Percentiles rank a stretch among this genome's conserved stretches.
phyloP scores from a whole-genome alignment of 1,139 yeast species.

The Blastobotrys proliferans region DNA sequence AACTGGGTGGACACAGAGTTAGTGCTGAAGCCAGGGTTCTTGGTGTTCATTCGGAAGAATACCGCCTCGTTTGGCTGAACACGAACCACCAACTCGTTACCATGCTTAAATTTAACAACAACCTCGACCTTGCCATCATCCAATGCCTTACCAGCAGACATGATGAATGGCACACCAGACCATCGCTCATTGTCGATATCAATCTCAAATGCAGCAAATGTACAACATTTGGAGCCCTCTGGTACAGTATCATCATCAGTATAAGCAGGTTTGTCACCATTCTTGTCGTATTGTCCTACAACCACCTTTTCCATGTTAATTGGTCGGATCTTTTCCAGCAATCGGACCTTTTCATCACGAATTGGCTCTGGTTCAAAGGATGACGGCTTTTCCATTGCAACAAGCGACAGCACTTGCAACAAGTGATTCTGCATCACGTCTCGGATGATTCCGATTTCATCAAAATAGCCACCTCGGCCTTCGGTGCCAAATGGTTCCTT shows the following conservation, averaged over 20 bases:
- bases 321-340: conserved; percentile 73
- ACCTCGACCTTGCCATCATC: conserved; percentile 90
- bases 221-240: conserved; percentile 76
- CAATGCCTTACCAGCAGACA: conserved; percentile 96
- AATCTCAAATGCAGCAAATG: conserved; percentile 82
- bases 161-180: conserved; percentile 95
- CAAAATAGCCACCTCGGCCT: conserved; percentile 98
- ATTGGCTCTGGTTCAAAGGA: conserved; percentile 87
- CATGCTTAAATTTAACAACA: conserved; percentile 76
- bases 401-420: conserved; percentile 82
- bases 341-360: conserved; percentile 94
- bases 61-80: conserved; percentile 94
- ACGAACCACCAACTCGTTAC: conserved; percentile 61
- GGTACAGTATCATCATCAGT: conserved; percentile 91
- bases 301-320: conserved; percentile 64
- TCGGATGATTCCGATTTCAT: conserved; percentile 89
- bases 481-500: conserved; percentile 98
- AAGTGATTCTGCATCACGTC: conserved; percentile 98
- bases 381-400: conserved; percentile 95
- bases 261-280: conserved; percentile 87
- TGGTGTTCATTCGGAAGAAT: conserved; percentile 85
- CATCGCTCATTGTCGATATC: conserved; percentile 88
- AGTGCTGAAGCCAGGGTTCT: conserved; percentile 80
- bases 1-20: conserved; percentile 81
- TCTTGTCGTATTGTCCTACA: conserved; percentile 84